Base-by-base conservation (phyloP, 2,329 filamentous ascomycete species). In the Incumbomyces lentus region DNA sequence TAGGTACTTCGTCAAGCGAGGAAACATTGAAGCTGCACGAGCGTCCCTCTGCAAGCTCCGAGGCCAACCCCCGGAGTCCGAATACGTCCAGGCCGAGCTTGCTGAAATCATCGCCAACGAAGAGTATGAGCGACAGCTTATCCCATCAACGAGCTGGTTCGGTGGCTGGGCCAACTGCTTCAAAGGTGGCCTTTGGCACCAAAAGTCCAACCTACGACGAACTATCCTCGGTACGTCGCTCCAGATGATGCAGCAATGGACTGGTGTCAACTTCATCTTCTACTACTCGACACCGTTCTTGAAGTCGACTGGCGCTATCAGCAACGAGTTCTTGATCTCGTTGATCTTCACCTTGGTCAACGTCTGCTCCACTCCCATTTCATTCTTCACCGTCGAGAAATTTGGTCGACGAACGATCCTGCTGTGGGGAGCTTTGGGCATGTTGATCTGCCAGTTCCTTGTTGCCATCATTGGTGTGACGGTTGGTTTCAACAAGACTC, bases 251-350 rank as follows among this genome's bases (percentile, higher is more conserved):
- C 82, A 85, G 67, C 82, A 86, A 67, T 55, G 76, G 78, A 88
- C 84, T 19, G 86, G 87, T 72, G 84, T 93, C 69, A 93, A 94
- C 76, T 93, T 90, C 70, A 85, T 92, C 73, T 90, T 88, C 73
- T 85, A 86, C 71, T 86, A 78, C 72, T 84, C 81, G 13, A 86
- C 82, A 8, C 77, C 81, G 49, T 88, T 94, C 79, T 84, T 94
- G 70, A 68, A 84, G 67, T 79, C 81, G 18, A 81, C 84, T 26
- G 82, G 82, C 55, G 83, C 84, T 58, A 86, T 93, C 59, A 56
- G 62, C 51, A 82, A 94, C 72, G 73, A 78, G 36, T 94, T 94
- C 76, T 65, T 93, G 58, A 88, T 92, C 62, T 84, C 81, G 49
- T 74, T 94, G 61, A 76, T 94, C 69, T 90, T 86, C 65, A 92